These are phyloP conservation scores for Tolypocladium cylindrosporum DNA, from an alignment of 2,329 filamentous ascomycete genomes.

Conservation along the genomic window DNA sequence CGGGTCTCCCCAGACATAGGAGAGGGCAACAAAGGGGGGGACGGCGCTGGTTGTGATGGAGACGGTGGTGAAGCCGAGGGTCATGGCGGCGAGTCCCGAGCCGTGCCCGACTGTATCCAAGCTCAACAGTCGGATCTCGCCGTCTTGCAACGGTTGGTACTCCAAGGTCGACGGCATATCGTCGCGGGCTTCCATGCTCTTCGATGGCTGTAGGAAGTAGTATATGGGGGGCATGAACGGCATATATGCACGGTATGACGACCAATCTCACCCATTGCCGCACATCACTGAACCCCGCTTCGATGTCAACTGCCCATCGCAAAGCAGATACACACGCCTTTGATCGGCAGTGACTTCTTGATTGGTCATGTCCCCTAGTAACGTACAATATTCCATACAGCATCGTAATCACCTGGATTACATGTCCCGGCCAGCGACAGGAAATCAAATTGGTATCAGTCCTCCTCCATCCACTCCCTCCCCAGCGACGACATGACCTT, in stretches of 20 bases:
- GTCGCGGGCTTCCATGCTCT: not conserved
- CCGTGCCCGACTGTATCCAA: not conserved
- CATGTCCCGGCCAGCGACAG: not conserved
- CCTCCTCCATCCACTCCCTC: slow-evolving; percentile 4
- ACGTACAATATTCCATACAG: not conserved
- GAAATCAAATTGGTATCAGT: slow-evolving; percentile 7
- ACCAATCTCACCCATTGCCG: not conserved
- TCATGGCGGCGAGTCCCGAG: not conserved
- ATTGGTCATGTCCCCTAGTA: not conserved
- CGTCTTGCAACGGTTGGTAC: not conserved
- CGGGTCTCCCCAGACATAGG: not conserved
- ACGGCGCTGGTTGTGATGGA: not conserved
- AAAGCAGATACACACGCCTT: too few relatives aligned
- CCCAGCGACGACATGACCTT: slow-evolving; percentile 29
- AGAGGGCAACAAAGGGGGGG: not conserved
- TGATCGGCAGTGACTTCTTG: too few relatives aligned
- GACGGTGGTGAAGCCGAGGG: not conserved
- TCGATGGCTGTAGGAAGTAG: too few relatives aligned
- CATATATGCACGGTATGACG: not conserved
- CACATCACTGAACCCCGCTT: not conserved
- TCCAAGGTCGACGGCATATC: not conserved
- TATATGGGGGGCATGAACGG: not conserved
- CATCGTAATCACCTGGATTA: not conserved
- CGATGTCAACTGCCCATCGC: not conserved
- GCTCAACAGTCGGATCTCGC: not conserved